Base-by-base conservation (phyloP, 2,329 filamentous ascomycete genomes). In the Xylaria sp. region DNA sequence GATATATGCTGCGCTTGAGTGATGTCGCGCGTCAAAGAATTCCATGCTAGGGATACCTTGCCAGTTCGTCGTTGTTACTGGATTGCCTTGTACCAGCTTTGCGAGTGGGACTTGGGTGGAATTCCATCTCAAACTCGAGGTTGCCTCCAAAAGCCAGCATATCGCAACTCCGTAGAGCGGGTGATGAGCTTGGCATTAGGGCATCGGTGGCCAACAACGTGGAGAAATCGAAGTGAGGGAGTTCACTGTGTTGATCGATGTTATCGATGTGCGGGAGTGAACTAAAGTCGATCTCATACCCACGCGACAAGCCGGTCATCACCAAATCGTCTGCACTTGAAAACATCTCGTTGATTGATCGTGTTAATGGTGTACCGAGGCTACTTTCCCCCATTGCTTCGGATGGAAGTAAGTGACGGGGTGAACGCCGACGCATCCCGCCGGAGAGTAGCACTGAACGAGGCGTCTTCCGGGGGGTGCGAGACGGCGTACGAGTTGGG, bases 341-440 rank as follows among this genome's bases (percentile, higher is more conserved):
- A 23, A 92, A 82, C 69, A 93, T 82, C 73, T 91, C 86, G 71
- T 86, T 87, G 42, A 93, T 84, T 25, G 89, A 74, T 29, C 69
- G 68, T 5, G 76, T 73, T 44, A 77, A 50, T 1, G 75, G 75
- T 21, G 75, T 74, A 5, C 72, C 66, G 23, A 73, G 63, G 27
- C 67, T 25, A 37, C 71, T 58, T 1, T 67, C 68, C 2, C 69
- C 68, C 25, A 78, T 64, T 5, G 73, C 70, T n/a, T 75, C 72
- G 6, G 75, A 73, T 25, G 75, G 71, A 27, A 74, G 61, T 35
- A 72, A 58, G 44, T 73, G 73, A 53, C 68, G 66, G 29, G 84
- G 84, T 65, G 82, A 85, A 42, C 83, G 82, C 71, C 62, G 78
- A 60, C 32, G 61, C 61, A 60, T 62, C 13, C 48, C 53, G 18